phyloP scores from a whole-genome alignment of 352 stramenopile genomes.

The Phytopythium delawarense region DNA sequence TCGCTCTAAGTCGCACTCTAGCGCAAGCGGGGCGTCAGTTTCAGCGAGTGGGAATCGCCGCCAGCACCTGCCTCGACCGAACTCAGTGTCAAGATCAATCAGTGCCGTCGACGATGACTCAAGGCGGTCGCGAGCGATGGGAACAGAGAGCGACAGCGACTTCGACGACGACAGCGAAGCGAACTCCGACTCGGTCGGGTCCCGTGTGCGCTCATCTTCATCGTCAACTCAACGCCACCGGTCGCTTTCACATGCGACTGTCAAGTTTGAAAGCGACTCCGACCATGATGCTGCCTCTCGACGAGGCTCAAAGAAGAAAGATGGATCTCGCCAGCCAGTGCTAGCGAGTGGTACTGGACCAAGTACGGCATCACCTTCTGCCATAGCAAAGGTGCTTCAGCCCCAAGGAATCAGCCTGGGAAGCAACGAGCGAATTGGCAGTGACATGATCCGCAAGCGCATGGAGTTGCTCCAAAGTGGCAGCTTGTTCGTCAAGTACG shows the following conservation, averaged over 20 bases:
- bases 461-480: conserved; percentile 72
- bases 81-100: neutral
- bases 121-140: neutral
- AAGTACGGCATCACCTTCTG: neutral
- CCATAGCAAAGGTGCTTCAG: conserved; percentile 2
- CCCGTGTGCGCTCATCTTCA: neutral
- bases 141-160: conserved; percentile 27
- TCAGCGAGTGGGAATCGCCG: neutral
- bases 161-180: conserved; percentile 51
- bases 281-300: neutral
- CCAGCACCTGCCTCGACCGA: neutral
- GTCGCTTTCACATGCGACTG: neutral
- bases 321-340: neutral
- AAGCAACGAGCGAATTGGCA: conserved; percentile 15
- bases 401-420: conserved; percentile 11
- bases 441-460: conserved; percentile 55
- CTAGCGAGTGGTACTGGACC: neutral
- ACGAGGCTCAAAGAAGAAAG: conserved; percentile 1
- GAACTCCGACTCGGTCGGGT: neutral
- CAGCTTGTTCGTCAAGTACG: conserved; percentile 78
- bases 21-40: neutral
- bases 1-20: conserved; percentile 28
- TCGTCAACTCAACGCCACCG: neutral
- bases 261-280: conserved; percentile 1
- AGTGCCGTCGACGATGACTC: conserved; percentile 2